Evolutionary conservation across 495 filamentous ascomycete species (phyloP).

Genomic region (Hypoxylon rickii): DNA sequence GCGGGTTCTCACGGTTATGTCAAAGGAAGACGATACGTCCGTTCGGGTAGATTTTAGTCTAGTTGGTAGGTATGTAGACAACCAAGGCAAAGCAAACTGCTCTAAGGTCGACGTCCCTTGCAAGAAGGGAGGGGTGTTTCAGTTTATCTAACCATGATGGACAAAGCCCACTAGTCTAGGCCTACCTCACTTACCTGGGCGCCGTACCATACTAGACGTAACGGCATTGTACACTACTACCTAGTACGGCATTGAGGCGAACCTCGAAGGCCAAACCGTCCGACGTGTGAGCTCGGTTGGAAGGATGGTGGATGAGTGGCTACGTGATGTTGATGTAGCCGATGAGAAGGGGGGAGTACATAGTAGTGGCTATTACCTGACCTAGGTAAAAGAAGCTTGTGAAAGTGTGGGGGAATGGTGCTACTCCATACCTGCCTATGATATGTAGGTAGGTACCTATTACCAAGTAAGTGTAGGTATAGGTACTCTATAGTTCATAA

Average conservation of each 20-base stretch:
- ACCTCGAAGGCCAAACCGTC: conserved; percentile 1
- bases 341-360: conserved; percentile 22
- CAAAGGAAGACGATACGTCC: conserved; percentile 23
- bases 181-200: conserved; percentile 7
- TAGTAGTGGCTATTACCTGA: conserved; percentile 8
- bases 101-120: conserved; percentile 18
- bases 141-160: conserved; percentile 20
- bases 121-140: conserved; percentile 18
- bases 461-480: too few relatives aligned
- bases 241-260: conserved; percentile 28
- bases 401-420: conserved; percentile 41
- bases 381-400: conserved; percentile 38
- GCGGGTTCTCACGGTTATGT: conserved; percentile 31
- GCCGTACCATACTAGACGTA: too few relatives aligned
- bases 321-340: conserved; percentile 35
- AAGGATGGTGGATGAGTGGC: conserved; percentile 40
- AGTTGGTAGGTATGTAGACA: conserved; percentile 19
- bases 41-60: conserved; percentile 21
- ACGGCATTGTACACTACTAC: too few relatives aligned
- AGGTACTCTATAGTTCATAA: too few relatives aligned
- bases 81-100: background rate
- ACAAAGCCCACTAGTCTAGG: conserved; percentile 10
- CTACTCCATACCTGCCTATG: background rate
- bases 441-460: background rate
- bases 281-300: conserved; percentile 32